Percentiles rank a stretch among this genome's conserved stretches.
These are phyloP conservation scores for Pyrus hybrid DNA, from an alignment of 331 rosid species.

Conservation along the genomic window DNA sequence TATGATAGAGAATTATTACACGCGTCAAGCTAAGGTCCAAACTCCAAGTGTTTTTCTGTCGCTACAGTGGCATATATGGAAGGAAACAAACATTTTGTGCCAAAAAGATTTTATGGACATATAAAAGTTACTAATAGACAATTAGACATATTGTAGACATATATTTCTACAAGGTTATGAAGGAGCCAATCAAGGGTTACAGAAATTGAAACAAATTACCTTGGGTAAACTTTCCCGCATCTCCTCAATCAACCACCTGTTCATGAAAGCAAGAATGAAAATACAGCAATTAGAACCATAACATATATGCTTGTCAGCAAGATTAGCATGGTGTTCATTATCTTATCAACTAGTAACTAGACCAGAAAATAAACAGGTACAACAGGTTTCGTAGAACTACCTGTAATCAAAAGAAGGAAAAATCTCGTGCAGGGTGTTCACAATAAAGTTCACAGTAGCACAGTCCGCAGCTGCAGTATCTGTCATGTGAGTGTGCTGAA, in stretches of 20 bases:
- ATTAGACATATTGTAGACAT: too few relatives aligned
- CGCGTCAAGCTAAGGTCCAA: neutral
- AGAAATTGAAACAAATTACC: conserved; percentile 35
- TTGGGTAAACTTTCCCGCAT: conserved; percentile 78
- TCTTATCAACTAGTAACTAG: conserved; percentile 5
- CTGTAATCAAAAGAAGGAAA: conserved; percentile 92
- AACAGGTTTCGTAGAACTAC: conserved; percentile 26
- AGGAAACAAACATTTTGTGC: neutral
- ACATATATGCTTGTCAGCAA: neutral
- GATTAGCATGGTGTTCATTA: conserved; percentile 9
- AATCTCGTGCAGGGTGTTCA: conserved; percentile 61
- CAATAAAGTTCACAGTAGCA: conserved; percentile 75
- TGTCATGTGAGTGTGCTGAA: conserved; percentile 91
- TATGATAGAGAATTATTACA: neutral
- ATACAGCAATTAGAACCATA: conserved; percentile 13
- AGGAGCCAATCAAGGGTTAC: neutral
- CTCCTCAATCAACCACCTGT: conserved; percentile 96
- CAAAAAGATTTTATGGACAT: neutral
- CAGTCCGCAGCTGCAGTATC: conserved; percentile 96
- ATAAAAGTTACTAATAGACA: neutral
- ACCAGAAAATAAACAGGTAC: conserved; percentile 1
- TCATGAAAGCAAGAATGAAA: conserved; percentile 18
- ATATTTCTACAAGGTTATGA: neutral
- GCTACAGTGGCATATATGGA: neutral
- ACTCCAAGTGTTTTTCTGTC: neutral